Conservation (phyloP, 108 stramenopile species). For the Cyclostephanos invisitatus region DNA sequence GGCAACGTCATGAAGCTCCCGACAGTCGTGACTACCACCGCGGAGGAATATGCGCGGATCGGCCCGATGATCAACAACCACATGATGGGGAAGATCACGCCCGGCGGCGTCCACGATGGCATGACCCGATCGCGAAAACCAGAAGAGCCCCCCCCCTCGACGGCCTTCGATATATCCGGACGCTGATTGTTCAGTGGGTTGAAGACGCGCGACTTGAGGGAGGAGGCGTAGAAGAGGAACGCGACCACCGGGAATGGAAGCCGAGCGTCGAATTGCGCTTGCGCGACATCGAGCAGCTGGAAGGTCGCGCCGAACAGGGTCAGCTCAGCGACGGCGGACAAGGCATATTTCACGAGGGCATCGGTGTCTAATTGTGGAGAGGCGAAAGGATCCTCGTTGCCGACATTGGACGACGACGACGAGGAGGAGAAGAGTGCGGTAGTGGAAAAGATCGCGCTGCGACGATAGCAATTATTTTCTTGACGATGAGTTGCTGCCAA, state of each 20-base stretch:
- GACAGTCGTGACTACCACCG: slow-evolving; percentile 58
- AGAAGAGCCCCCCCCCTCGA: slow-evolving; percentile 27
- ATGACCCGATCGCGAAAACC: slow-evolving; percentile 68
- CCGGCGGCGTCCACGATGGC: slow-evolving; percentile 90
- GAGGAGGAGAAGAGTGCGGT: background rate
- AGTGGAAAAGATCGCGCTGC: background rate
- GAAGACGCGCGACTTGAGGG: slow-evolving; percentile 58
- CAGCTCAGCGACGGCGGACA: slow-evolving; percentile 25
- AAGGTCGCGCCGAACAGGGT: slow-evolving; percentile 33
- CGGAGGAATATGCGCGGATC: slow-evolving; percentile 73
- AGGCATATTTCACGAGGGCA: slow-evolving; percentile 34
- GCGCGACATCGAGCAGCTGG: slow-evolving; percentile 24
- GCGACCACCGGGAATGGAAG: slow-evolving; percentile 24
- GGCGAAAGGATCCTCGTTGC: slow-evolving; percentile 24
- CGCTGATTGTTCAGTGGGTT: slow-evolving; percentile 64
- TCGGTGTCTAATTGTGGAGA: slow-evolving; percentile 40
- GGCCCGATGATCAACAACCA: slow-evolving; percentile 90
- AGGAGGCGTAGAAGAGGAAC: slow-evolving; percentile 35
- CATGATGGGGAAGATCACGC: slow-evolving; percentile 91
- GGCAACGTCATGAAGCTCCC: slow-evolving; percentile 45
- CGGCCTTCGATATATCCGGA: slow-evolving; percentile 52
- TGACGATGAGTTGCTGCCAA: background rate
- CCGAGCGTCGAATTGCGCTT: slow-evolving; percentile 11
- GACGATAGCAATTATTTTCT: background rate
- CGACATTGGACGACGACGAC: background rate